These are phyloP conservation scores for Cystofilobasidium bisporidii DNA, from an alignment of 768 basidiomycete genomes.

Conservation along the genomic window DNA sequence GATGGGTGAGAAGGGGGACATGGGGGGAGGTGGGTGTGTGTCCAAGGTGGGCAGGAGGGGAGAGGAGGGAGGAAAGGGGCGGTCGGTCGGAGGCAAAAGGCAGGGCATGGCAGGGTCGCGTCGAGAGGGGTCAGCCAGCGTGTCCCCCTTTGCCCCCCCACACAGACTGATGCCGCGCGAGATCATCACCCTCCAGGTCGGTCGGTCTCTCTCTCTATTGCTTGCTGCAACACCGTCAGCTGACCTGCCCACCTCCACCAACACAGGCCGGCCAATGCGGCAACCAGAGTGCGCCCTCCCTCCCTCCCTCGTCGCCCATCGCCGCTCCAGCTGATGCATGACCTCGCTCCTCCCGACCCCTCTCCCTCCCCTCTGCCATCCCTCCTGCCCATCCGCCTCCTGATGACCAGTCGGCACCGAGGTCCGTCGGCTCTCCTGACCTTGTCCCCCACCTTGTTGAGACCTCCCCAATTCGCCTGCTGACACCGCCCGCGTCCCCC, in stretches of 20 bases:
- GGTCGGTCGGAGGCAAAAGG: no score
- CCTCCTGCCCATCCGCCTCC: no score
- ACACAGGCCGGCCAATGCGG: slow-evolving; percentile 85
- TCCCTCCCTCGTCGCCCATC: background rate
- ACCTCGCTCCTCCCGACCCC: background rate
- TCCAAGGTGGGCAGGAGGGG: background rate
- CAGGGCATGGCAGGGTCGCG: no score
- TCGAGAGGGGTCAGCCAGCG: no score
- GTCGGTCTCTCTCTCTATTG: background rate
- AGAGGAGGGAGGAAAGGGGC: background rate
- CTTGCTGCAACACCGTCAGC: no score
- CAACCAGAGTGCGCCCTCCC: slow-evolving; percentile 63
- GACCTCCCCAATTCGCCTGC: no score
- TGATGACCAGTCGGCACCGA: slow-evolving; percentile 75
- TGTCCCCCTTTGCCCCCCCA: no score
- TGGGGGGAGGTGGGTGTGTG: background rate
- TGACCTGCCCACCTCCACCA: no score
- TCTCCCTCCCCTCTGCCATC: no score
- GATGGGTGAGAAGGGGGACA: slow-evolving; percentile 57
- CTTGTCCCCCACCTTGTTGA: no score
- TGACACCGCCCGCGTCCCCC: no score
- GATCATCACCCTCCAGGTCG: slow-evolving; percentile 42
- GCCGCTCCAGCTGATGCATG: background rate
- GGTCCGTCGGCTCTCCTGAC: slow-evolving; percentile 29
- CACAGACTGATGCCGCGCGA: slow-evolving; percentile 38